Base-by-base conservation (phyloP, 225 moss, liverwort and hornwort species). In the Physcomitrium patens region DNA sequence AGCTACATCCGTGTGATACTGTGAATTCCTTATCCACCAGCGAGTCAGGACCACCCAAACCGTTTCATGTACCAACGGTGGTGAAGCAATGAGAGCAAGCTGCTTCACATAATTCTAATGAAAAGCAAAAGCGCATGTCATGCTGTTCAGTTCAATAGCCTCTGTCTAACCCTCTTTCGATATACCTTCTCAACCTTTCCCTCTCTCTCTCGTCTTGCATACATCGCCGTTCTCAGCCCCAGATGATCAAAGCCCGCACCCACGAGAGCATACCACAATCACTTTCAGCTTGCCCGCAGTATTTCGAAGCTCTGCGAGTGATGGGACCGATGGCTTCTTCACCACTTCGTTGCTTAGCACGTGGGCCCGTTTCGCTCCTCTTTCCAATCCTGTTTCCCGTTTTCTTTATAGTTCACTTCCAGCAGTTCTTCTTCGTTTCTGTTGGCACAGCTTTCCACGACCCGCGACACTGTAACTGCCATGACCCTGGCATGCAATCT, bases 11-110 rank as follows among this genome's bases (percentile, higher is more conserved):
- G 31, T 48, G 22, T 24, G 62, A 19, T 56, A 10, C 17, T 48
- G 60, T 68, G 8, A 46, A 56, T 27, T 53, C 54, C 68, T 63
- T 64, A 77, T 77, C 70, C 67, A 67, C 58, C 31, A 58, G 13
- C 16, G 70, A 60, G 48, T 10, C 7, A 42, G 73, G 73, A 53
- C 73, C 73, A 73, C 63, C 12, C 48, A 1, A 37, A 27, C 23
- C 54, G 15, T 55, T 42, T 3, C 18, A 7, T 46, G 20, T 10
- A 19, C 66, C 54, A 54, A 64, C 13, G 43, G 72, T 60, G 31
- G 15, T 22, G 23, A 70, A 10, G 47, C n/a, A 53, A 0, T 7
- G 31, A 1, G 31, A 37, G 53, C 17, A 74, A 63, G 70, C 70
- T 58, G 58, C 24, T 58, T 24, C 24, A 24, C 9, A 19, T 7